Conservation (phyloP, 495 filamentous ascomycete genomes). For the Hypoxylon subgilvum region DNA sequence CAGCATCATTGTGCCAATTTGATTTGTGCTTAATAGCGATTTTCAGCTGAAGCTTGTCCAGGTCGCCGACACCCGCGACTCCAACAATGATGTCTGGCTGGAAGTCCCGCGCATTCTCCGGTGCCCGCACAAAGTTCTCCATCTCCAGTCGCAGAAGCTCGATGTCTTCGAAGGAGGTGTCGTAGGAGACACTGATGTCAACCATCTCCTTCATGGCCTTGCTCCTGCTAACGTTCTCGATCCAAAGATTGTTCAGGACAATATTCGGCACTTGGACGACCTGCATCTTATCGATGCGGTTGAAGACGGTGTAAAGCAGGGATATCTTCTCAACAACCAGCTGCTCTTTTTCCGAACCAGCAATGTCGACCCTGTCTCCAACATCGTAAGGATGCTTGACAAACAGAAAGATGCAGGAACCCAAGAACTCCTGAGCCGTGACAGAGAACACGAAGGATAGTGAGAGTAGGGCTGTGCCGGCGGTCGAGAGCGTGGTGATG, state of each 20-base stretch:
- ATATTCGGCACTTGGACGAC: slow-evolving; percentile 84
- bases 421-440: slow-evolving; percentile 91
- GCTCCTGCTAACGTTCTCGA: slow-evolving; percentile 89
- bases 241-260: slow-evolving; percentile 85
- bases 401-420: slow-evolving; percentile 96
- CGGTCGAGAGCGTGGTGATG: slow-evolving; percentile 87
- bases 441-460: slow-evolving; percentile 92
- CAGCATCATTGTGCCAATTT: slow-evolving; percentile 92
- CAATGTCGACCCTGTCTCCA: slow-evolving; percentile 89
- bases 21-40: slow-evolving; percentile 89
- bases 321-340: slow-evolving; percentile 92
- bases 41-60: slow-evolving; percentile 84
- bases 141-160: slow-evolving; percentile 81
- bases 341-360: slow-evolving; percentile 63
- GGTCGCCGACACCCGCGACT: slow-evolving; percentile 77
- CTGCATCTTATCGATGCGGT: slow-evolving; percentile 78
- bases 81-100: slow-evolving; percentile 80
- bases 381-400: slow-evolving; percentile 94
- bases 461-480: slow-evolving; percentile 90
- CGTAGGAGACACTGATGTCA: slow-evolving; percentile 77
- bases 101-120: slow-evolving; percentile 91
- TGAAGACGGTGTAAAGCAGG: slow-evolving; percentile 92
- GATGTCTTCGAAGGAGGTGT: slow-evolving; percentile 86
- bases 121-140: slow-evolving; percentile 78
- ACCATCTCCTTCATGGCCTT: slow-evolving; percentile 91